These are phyloP conservation scores for Didymella segeticola DNA, from an alignment of 2,329 filamentous ascomycete species.

Conservation along the genomic window DNA sequence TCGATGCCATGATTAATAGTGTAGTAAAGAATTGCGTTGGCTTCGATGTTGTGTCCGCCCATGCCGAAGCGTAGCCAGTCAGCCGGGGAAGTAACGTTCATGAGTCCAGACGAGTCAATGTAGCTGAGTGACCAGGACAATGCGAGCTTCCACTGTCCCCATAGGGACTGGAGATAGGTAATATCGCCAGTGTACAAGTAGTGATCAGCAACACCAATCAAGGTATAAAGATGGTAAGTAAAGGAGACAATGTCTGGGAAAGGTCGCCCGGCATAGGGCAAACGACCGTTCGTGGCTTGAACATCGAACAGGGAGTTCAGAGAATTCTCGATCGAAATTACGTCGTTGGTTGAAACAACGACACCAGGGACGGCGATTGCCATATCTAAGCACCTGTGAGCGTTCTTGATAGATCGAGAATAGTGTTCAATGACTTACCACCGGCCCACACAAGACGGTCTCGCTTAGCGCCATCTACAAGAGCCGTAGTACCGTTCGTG, in stretches of 20 bases:
- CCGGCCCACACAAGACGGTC: slow-evolving; percentile 68
- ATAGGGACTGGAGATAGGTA: slow-evolving; percentile 50
- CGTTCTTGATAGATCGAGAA: background rate
- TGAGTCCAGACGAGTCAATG: slow-evolving; percentile 53
- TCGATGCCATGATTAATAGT: slow-evolving; percentile 61
- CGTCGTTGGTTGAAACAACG: slow-evolving; percentile 62
- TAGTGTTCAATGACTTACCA: slow-evolving; percentile 23
- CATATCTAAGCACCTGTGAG: slow-evolving; percentile 55
- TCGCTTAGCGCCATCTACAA: slow-evolving; percentile 64
- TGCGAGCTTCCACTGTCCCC: slow-evolving; percentile 54
- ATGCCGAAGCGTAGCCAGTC: slow-evolving; percentile 61
- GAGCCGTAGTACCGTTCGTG: slow-evolving; percentile 46
- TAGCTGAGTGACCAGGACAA: slow-evolving; percentile 52
- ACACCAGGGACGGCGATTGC: slow-evolving; percentile 62
- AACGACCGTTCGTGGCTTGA: slow-evolving; percentile 53
- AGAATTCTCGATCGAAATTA: slow-evolving; percentile 59
- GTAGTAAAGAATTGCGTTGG: slow-evolving; percentile 57
- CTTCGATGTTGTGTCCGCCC: slow-evolving; percentile 58
- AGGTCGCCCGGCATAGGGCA: slow-evolving; percentile 61
- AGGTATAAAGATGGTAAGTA: slow-evolving; percentile 63
- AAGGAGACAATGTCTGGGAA: slow-evolving; percentile 53
- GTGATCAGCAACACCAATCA: slow-evolving; percentile 56
- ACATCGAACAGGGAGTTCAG: slow-evolving; percentile 57
- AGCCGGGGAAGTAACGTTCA: slow-evolving; percentile 53
- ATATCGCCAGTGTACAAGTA: slow-evolving; percentile 54